Evolutionary conservation across 2,329 filamentous ascomycete genomes (phyloP).

Genomic region (Fusarium abutilonis): DNA sequence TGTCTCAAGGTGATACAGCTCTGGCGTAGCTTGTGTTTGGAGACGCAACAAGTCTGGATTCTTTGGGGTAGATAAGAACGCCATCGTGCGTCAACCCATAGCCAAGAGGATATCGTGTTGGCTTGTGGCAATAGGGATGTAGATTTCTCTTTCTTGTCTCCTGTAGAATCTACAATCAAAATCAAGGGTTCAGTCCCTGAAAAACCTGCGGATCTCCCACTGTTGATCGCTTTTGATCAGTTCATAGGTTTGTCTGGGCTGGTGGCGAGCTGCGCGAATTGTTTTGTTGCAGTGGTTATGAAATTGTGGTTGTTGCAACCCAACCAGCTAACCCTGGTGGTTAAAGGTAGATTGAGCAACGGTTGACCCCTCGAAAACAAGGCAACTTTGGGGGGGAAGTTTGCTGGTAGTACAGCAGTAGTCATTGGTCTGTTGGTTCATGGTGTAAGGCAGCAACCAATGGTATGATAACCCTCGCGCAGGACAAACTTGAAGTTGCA

Average conservation of each 20-base stretch:
- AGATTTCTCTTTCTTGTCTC: slow-evolving; percentile 10
- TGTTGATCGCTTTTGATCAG: slow-evolving; percentile 18
- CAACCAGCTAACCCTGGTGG: slow-evolving; percentile 18
- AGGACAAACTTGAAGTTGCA: slow-evolving; percentile 21
- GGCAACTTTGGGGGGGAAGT: slow-evolving; percentile 17
- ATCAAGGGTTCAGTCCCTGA: slow-evolving; percentile 29
- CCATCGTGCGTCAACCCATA: neutral
- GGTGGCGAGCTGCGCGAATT: slow-evolving; percentile 29
- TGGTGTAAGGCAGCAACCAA: slow-evolving; percentile 37
- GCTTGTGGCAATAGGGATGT: slow-evolving; percentile 28
- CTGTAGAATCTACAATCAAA: slow-evolving; percentile 16
- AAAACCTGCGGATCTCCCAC: slow-evolving; percentile 29
- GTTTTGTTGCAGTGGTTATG: slow-evolving; percentile 17
- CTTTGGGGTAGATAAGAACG: slow-evolving; percentile 2
- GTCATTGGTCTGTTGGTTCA: slow-evolving; percentile 34
- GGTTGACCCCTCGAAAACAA: slow-evolving; percentile 34
- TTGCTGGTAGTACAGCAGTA: slow-evolving; percentile 27
- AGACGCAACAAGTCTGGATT: slow-evolving; percentile 4
- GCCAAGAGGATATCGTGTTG: neutral
- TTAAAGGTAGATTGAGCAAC: slow-evolving; percentile 29
- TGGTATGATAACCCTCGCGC: slow-evolving; percentile 29
- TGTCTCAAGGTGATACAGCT: slow-evolving; percentile 23
- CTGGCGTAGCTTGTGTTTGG: slow-evolving; percentile 3
- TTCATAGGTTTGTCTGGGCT: neutral
- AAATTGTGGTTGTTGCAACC: slow-evolving; percentile 6